Percentiles rank a stretch among this genome's conserved stretches.
phyloP scores from a whole-genome alignment of 1,284 basidiomycete genomes.

The Caloboletus inedulis region DNA sequence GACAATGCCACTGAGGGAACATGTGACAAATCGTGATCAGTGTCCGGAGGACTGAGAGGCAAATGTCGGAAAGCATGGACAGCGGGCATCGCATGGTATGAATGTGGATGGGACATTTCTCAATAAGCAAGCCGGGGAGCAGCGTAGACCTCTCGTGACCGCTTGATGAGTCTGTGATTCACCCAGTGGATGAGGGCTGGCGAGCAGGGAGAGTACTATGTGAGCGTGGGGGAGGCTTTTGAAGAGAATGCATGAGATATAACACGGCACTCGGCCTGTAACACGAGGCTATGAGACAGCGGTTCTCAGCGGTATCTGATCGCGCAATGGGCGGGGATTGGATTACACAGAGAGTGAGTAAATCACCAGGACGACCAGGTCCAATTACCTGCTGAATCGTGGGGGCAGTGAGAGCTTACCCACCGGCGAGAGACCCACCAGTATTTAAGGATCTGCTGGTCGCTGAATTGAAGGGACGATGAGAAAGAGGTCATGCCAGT shows the following conservation, averaged over 20 bases:
- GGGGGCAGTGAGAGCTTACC: conserved; percentile 9
- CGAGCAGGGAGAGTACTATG: background rate
- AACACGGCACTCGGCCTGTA: conserved; percentile 9
- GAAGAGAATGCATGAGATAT: conserved; percentile 6
- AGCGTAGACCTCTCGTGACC: background rate
- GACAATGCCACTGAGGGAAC: conserved; percentile 20
- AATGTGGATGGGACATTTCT: conserved; percentile 43
- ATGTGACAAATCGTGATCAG: conserved; percentile 40
- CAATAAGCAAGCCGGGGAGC: background rate
- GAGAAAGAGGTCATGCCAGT: background rate
- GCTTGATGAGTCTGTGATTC: background rate
- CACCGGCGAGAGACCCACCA: background rate
- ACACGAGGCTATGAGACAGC: conserved; percentile 23
- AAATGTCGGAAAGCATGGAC: conserved; percentile 39
- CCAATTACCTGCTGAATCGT: conserved; percentile 7
- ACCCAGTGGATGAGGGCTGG: background rate
- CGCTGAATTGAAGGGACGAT: background rate
- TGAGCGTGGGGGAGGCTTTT: background rate
- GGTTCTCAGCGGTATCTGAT: conserved; percentile 24
- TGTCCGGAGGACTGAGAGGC: conserved; percentile 53
- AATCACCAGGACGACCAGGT: conserved; percentile 37
- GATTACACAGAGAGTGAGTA: conserved; percentile 7
- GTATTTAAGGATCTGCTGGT: background rate
- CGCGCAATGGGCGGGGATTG: background rate
- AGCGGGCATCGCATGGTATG: conserved; percentile 25